phyloP scores from a whole-genome alignment of 129 eudicot species.

The Lonicera japonica region DNA sequence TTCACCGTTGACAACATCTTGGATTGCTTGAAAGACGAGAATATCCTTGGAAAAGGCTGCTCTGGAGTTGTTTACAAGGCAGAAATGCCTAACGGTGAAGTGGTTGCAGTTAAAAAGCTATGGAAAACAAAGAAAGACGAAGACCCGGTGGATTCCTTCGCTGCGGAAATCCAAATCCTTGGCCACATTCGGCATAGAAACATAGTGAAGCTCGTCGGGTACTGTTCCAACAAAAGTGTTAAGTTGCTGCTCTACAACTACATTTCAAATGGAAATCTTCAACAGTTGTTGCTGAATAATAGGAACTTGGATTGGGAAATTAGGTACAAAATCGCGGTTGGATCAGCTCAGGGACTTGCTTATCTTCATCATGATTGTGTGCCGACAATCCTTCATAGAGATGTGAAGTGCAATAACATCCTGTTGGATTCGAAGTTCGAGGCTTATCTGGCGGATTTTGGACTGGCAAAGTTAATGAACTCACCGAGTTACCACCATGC shows the following conservation, averaged over 20 bases:
- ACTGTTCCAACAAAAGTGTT: conserved; percentile 83
- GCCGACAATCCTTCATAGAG: conserved; percentile 86
- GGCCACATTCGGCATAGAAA: conserved; percentile 90
- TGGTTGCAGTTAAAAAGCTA: conserved; percentile 87
- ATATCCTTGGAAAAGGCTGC: conserved; percentile 82
- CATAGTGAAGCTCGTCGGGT: conserved; percentile 78
- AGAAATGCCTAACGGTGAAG: conserved; percentile 83
- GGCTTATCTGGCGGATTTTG: conserved; percentile 91
- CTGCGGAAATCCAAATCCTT: conserved; percentile 85
- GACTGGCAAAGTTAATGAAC: conserved; percentile 87
- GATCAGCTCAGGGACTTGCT: conserved; percentile 89
- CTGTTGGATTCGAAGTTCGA: conserved; percentile 78
- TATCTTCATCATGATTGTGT: conserved; percentile 94
- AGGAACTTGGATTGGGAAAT: conserved; percentile 93
- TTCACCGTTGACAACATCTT: conserved; percentile 72
- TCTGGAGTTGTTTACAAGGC: conserved; percentile 89
- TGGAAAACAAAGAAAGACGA: conserved; percentile 82
- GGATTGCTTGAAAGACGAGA: conserved; percentile 86
- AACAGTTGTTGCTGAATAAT: conserved; percentile 63
- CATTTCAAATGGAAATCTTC: conserved; percentile 80
- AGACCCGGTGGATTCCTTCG: conserved; percentile 70
- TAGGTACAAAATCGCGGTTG: conserved; percentile 83
- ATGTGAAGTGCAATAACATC: conserved; percentile 90
- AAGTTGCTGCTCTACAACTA: conserved; percentile 84
- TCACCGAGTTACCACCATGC: conserved; percentile 82